Evolutionary conservation across 371 early-diverging fungal species (phyloP).

Genomic region (Mortierella sp.): DNA sequence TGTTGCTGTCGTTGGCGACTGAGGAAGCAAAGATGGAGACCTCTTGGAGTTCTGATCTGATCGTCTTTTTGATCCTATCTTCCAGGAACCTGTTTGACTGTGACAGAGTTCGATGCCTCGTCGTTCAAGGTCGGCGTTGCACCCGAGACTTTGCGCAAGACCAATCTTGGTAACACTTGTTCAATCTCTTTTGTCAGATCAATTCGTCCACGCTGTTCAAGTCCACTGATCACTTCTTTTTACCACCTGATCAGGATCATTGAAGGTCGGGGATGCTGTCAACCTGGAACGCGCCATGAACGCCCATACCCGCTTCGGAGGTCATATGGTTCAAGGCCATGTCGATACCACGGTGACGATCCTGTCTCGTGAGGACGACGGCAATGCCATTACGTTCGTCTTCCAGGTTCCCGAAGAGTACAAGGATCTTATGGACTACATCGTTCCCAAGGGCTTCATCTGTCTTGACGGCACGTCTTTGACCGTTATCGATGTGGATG

Average conservation of each 20-base stretch:
- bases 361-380: slow-evolving; percentile 80
- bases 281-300: slow-evolving; percentile 96
- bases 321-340: slow-evolving; percentile 98
- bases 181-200: not conserved
- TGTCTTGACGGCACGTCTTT: slow-evolving; percentile 94
- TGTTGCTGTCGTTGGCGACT: too few species aligned
- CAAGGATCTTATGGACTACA: slow-evolving; percentile 78
- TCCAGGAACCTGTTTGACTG: slow-evolving; percentile 93
- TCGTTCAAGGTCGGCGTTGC: slow-evolving; percentile 92
- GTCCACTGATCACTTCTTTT: not conserved
- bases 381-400: slow-evolving; percentile 86
- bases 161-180: slow-evolving; percentile 78
- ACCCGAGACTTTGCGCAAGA: slow-evolving; percentile 92
- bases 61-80: slow-evolving; percentile 3
- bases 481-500: slow-evolving; percentile 91
- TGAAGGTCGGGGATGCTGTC: slow-evolving; percentile 82
- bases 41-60: not conserved
- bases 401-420: slow-evolving; percentile 70
- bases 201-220: not conserved
- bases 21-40: too few species aligned
- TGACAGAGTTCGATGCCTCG: slow-evolving; percentile 86
- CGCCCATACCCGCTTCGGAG: slow-evolving; percentile 90
- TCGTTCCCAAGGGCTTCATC: slow-evolving; percentile 95
- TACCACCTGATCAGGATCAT: slow-evolving; percentile 61
- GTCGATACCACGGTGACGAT: slow-evolving; percentile 90